phyloP scores from a whole-genome alignment of 2,329 filamentous ascomycete species.

The Biscogniauxia marginata region DNA sequence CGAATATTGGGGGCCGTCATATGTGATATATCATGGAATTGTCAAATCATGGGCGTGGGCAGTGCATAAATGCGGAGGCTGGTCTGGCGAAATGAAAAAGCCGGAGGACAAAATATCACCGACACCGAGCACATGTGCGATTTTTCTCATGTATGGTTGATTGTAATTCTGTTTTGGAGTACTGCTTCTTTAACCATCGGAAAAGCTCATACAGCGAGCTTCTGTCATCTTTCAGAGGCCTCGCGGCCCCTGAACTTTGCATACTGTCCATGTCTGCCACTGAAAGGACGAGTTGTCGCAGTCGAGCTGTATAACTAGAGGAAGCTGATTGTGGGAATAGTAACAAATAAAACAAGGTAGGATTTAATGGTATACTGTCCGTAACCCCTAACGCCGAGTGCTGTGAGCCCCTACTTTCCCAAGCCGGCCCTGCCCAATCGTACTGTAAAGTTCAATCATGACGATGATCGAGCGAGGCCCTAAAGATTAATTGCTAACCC shows the following conservation, averaged over 20 bases:
- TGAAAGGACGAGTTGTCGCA: background rate
- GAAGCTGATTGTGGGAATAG: background rate
- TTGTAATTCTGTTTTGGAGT: background rate
- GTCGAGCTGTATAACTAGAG: background rate
- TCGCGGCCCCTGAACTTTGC: background rate
- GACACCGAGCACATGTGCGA: background rate
- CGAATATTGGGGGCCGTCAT: background rate
- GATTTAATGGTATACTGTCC: conserved; percentile 34
- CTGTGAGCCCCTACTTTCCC: conserved; percentile 30
- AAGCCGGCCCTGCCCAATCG: conserved; percentile 20
- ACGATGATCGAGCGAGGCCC: conserved; percentile 12
- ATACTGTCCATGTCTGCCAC: background rate
- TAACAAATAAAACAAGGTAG: conserved; percentile 29
- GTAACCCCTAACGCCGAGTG: conserved; percentile 33
- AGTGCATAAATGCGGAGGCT: background rate
- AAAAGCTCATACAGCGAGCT: background rate
- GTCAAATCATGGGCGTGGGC: too few species aligned
- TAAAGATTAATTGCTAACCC: conserved; percentile 10
- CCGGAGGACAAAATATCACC: too few species aligned
- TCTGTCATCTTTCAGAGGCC: background rate
- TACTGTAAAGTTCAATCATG: conserved; percentile 18
- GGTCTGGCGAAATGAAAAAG: background rate
- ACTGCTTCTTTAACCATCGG: background rate
- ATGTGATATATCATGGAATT: background rate
- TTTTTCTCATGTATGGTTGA: background rate